Percentiles rank a stretch among this genome's conserved stretches.
Conservation (phyloP, 331 rosid genomes). For the Rhamnella rubrinervis region DNA sequence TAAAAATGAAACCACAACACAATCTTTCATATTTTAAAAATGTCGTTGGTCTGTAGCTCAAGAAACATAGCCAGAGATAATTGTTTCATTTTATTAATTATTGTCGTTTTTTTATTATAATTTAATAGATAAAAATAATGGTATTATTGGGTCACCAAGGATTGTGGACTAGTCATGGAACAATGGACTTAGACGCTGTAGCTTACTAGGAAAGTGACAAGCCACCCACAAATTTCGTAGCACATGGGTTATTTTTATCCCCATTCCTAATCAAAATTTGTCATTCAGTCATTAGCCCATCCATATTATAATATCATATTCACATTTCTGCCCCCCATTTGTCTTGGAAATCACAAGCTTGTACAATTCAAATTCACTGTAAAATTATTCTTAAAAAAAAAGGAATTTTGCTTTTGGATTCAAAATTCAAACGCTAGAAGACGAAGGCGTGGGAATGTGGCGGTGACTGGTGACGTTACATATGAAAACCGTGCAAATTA, state of each 20-base stretch:
- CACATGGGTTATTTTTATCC: background rate
- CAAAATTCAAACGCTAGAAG: conserved; percentile 3
- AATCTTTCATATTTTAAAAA: background rate
- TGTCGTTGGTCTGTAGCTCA: conserved; percentile 21
- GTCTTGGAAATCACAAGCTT: too few relatives aligned
- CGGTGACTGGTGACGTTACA: too few relatives aligned
- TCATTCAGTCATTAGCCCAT: background rate
- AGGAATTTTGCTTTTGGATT: too few relatives aligned
- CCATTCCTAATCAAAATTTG: background rate
- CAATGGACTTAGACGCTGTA: conserved; percentile 20
- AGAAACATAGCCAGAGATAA: background rate
- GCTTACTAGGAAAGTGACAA: conserved; percentile 17
- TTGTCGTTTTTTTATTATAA: background rate
- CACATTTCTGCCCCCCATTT: too few relatives aligned
- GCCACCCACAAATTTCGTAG: conserved; percentile 16
- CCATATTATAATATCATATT: too few relatives aligned
- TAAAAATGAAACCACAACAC: background rate
- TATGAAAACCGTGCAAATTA: too few relatives aligned
- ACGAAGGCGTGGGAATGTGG: background rate
- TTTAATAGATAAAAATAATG: too few relatives aligned
- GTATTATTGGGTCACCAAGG: background rate
- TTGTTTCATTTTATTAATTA: background rate
- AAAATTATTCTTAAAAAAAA: too few relatives aligned
- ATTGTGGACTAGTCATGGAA: conserved; percentile 1
- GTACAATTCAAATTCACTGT: too few relatives aligned